phyloP scores from a whole-genome alignment of 306 rosid species.

The Rosa multiflora region DNA sequence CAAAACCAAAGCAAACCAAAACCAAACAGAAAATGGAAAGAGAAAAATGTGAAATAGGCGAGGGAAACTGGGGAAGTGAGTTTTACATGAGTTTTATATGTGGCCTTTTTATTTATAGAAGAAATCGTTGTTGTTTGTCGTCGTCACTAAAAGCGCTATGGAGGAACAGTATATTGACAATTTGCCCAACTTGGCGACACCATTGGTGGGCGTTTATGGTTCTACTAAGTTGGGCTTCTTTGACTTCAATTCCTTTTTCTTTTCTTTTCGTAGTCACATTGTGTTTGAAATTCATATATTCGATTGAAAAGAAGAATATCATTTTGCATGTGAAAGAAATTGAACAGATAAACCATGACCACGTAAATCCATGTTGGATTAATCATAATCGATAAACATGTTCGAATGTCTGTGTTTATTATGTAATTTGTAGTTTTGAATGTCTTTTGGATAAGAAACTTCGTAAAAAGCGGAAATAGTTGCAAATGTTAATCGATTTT shows the following conservation, averaged over 20 bases:
- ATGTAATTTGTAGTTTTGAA: too few relatives aligned
- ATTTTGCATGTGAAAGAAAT: background rate
- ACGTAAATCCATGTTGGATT: background rate
- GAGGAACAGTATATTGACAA: constrained; percentile 25
- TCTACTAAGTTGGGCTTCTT: constrained; percentile 1
- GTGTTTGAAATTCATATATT: background rate
- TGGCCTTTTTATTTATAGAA: constrained; percentile 14
- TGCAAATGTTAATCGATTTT: too few relatives aligned
- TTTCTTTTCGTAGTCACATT: background rate
- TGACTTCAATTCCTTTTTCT: background rate
- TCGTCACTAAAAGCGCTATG: background rate
- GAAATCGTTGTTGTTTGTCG: constrained; percentile 32
- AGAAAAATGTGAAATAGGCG: constrained; percentile 15
- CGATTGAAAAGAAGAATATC: background rate
- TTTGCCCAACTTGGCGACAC: constrained; percentile 9
- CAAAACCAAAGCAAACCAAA: background rate
- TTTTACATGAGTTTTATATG: background rate
- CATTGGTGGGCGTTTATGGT: background rate
- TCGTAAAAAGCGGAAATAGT: accelerated
- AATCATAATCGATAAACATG: background rate
- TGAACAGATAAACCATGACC: background rate
- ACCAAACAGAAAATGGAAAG: background rate
- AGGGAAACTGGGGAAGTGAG: constrained; percentile 6
- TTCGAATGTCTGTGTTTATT: background rate
- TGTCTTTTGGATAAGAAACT: too few relatives aligned